phyloP scores from a whole-genome alignment of 2,329 filamentous ascomycete genomes.

The Helminthosporium solani region DNA sequence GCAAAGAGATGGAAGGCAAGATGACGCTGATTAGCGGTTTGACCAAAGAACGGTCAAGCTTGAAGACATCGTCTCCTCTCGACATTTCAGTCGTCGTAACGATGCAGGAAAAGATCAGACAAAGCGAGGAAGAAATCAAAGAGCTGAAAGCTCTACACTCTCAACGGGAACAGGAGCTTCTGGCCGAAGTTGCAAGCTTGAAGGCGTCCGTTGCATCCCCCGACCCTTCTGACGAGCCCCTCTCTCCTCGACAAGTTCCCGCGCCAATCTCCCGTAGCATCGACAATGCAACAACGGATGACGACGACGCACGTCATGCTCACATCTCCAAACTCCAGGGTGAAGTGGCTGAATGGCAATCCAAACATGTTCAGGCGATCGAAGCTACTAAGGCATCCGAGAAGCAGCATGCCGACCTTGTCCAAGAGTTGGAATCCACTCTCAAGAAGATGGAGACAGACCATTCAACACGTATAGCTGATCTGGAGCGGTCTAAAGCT shows the following conservation, averaged over 20 bases:
- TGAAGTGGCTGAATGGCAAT: conserved; percentile 74
- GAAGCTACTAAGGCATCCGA: conserved; percentile 72
- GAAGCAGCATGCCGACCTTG: conserved; percentile 68
- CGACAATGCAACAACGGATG: conserved; percentile 22
- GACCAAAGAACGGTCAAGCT: conserved; percentile 86
- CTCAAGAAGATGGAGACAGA: conserved; percentile 42
- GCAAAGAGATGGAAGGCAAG: conserved; percentile 97
- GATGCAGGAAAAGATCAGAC: conserved; percentile 82
- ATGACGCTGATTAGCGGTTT: conserved; percentile 93
- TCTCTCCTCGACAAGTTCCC: conserved; percentile 17
- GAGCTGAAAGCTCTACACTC: conserved; percentile 71
- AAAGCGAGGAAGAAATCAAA: conserved; percentile 76
- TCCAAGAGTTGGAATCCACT: conserved; percentile 71
- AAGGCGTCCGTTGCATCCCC: conserved; percentile 53
- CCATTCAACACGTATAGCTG: conserved; percentile 31
- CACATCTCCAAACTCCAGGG: conserved; percentile 67
- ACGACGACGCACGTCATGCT: conserved; percentile 48
- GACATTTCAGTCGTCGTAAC: conserved; percentile 89
- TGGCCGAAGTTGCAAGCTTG: conserved; percentile 68
- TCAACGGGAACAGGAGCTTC: conserved; percentile 73
- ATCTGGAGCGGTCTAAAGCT: conserved; percentile 33
- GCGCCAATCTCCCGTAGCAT: conserved; percentile 7
- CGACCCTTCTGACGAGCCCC: conserved; percentile 17
- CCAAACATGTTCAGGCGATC: conserved; percentile 70
- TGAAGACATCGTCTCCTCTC: conserved; percentile 76